Evolutionary conservation across 441 rosid species (phyloP).

Genomic region (Syzygium syzygioides): DNA sequence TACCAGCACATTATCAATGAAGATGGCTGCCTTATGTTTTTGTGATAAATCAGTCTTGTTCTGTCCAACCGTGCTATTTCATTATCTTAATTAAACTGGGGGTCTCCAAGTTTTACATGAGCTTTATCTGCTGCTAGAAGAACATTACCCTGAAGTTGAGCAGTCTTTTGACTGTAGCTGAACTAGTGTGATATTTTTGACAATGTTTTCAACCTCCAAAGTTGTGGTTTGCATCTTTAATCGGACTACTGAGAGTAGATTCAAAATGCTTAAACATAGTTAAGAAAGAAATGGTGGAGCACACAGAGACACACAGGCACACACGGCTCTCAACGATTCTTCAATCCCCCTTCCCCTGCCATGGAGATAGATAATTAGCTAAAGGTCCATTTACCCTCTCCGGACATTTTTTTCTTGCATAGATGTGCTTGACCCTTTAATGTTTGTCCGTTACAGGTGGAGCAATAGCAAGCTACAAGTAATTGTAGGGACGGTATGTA

Average conservation of each 20-base stretch:
- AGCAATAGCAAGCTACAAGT: conserved; percentile 91
- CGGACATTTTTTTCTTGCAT: not conserved
- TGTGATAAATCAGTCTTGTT: not conserved
- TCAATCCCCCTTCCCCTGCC: not conserved
- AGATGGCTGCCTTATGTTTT: not conserved
- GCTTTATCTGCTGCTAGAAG: not conserved
- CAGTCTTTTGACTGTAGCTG: not conserved
- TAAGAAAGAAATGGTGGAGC: not conserved
- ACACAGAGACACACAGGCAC: not conserved
- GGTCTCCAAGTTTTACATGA: not conserved
- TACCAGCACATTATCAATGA: not conserved
- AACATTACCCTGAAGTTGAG: not conserved
- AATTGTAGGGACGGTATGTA: conserved; percentile 93
- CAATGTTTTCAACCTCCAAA: not conserved
- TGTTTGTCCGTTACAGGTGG: conserved; percentile 55
- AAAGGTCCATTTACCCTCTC: not conserved
- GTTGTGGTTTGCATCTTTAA: not conserved
- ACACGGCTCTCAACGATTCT: not conserved
- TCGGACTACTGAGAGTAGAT: not conserved
- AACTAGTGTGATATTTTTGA: not conserved
- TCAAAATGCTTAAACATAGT: not conserved
- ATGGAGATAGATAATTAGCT: not conserved
- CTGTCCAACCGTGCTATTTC: not conserved
- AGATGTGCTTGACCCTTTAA: not conserved
- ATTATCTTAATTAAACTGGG: not conserved